Evolutionary conservation across 306 rosid genomes (phyloP).

Genomic region (cucumber (Cucumis sativus)): DNA sequence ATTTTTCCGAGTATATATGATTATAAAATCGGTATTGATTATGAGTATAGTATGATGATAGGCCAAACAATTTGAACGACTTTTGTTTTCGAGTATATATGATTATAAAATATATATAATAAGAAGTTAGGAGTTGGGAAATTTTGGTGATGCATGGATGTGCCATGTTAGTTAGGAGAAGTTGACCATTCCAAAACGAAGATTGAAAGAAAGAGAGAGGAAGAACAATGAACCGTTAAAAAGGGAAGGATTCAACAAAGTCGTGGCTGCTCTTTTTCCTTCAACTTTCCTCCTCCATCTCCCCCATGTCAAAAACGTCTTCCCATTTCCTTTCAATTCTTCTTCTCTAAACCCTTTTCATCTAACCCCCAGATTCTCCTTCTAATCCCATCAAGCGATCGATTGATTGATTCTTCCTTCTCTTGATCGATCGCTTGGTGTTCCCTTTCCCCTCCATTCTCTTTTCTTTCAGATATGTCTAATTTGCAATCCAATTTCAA

Average conservation of each 20-base stretch:
- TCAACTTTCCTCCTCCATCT: neutral
- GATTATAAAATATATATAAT: too few species aligned
- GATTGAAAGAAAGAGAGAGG: neutral
- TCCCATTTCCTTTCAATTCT: neutral
- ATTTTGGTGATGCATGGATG: too few species aligned
- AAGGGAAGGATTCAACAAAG: neutral
- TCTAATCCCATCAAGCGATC: neutral
- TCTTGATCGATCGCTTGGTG: constrained; percentile 7
- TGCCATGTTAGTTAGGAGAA: too few species aligned
- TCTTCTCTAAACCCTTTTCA: neutral
- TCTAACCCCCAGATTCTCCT: neutral
- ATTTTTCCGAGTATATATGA: too few species aligned
- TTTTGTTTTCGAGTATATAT: too few species aligned
- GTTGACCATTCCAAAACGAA: neutral
- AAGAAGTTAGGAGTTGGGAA: too few species aligned
- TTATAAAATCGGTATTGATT: too few species aligned
- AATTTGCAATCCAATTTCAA: constrained; percentile 45
- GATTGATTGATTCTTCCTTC: neutral
- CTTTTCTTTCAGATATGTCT: constrained; percentile 26
- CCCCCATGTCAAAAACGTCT: neutral
- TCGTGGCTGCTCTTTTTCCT: neutral
- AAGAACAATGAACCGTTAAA: neutral
- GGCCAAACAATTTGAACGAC: too few species aligned
- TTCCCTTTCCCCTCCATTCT: neutral
- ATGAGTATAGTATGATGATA: too few species aligned